Percentiles rank a stretch among this genome's conserved stretches.
phyloP scores from a whole-genome alignment of 1,284 basidiomycete species.

The Puccinia horiana region DNA sequence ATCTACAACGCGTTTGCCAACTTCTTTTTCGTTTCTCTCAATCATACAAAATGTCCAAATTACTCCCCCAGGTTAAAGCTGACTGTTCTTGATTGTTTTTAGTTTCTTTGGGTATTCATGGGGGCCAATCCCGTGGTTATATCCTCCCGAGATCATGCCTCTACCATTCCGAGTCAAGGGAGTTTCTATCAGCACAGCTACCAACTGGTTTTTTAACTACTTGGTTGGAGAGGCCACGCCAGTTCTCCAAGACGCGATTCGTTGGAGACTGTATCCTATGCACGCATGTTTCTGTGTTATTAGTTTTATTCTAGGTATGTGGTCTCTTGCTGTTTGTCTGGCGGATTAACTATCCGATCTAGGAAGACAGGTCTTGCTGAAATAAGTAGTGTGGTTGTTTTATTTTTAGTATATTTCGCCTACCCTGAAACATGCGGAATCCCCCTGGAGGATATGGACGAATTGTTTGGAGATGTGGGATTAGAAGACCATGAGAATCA shows the following conservation, averaged over 20 bases:
- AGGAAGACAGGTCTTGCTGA: not conserved
- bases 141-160: conserved; percentile 76
- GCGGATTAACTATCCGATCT: not conserved
- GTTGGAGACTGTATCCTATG: conserved; percentile 93
- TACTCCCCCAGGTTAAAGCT: not conserved
- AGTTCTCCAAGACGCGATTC: conserved; percentile 80
- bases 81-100: not conserved
- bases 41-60: not conserved
- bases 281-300: conserved; percentile 89
- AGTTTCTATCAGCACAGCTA: conserved; percentile 85
- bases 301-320: conserved; percentile 75
- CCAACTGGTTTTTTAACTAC: conserved; percentile 60
- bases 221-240: conserved; percentile 84
- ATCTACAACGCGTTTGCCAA: conserved; percentile 86
- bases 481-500: conserved; percentile 47
- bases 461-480: conserved; percentile 61
- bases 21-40: conserved; percentile 1
- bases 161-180: conserved; percentile 87
- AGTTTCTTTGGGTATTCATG: conserved; percentile 56
- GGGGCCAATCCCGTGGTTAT: conserved; percentile 60
- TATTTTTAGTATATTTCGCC: conserved; percentile 62
- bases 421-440: conserved; percentile 67
- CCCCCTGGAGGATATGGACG: conserved; percentile 64
- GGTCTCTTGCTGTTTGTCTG: conserved; percentile 31
- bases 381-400: not conserved